A percentile compares a stretch with the other conserved stretches of the same genome.
Conservation (phyloP, 495 filamentous ascomycete species). For the Bathelium albidoporum region DNA sequence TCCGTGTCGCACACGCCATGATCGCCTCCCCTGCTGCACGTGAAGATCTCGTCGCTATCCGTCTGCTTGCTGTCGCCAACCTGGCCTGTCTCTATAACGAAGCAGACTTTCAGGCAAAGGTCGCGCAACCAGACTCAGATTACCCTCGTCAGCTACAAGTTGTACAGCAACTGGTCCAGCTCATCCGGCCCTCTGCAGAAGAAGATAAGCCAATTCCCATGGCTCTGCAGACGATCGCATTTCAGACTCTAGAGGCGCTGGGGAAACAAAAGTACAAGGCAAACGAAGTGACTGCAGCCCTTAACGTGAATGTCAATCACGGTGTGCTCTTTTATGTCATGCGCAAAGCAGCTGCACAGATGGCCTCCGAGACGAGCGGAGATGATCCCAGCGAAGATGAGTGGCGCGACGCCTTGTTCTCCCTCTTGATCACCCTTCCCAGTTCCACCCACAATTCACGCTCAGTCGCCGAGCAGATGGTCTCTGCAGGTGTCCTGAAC, state of each 20-base stretch:
- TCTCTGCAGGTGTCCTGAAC: constrained; percentile 77
- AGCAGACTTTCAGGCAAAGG: constrained; percentile 65
- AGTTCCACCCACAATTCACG: constrained; percentile 49
- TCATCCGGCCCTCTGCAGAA: constrained; percentile 68
- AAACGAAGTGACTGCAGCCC: constrained; percentile 69
- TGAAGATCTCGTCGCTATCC: constrained; percentile 67
- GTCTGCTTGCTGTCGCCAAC: constrained; percentile 82
- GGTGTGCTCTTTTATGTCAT: constrained; percentile 91
- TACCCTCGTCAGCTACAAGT: constrained; percentile 84
- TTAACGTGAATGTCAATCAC: constrained; percentile 90
- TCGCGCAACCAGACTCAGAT: constrained; percentile 79
- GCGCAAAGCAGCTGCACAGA: constrained; percentile 75
- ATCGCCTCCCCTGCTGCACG: constrained; percentile 51
- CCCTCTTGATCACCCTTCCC: constrained; percentile 64
- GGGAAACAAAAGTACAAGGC: constrained; percentile 66
- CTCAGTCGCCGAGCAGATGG: constrained; percentile 55
- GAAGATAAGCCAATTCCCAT: constrained; percentile 57
- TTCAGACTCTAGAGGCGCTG: constrained; percentile 71
- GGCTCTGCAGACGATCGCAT: constrained; percentile 70
- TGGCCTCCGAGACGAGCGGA: constrained; percentile 45
- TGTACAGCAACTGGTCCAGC: constrained; percentile 80
- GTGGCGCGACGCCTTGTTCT: constrained; percentile 83
- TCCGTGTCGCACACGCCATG: constrained; percentile 73
- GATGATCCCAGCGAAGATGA: constrained; percentile 59
- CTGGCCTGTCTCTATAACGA: constrained; percentile 82